These are phyloP conservation scores for Lolium multiflorum DNA, from an alignment of 176 grass and related monocot species.

Conservation along the genomic window DNA sequence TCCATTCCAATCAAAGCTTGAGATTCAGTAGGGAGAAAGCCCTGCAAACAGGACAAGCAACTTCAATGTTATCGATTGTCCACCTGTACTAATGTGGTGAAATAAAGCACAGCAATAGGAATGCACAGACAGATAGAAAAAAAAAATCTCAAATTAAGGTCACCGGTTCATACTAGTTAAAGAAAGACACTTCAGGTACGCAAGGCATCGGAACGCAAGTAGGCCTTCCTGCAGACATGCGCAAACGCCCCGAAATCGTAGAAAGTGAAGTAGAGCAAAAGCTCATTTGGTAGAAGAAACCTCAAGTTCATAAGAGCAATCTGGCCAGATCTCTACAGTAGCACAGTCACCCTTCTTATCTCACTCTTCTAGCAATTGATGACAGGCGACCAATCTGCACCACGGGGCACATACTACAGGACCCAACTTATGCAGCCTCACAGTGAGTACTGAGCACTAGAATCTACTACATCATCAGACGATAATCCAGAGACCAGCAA, in stretches of 20 bases:
- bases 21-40: slow-evolving; percentile 28
- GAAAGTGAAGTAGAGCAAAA: no score
- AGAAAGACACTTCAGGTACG: not conserved
- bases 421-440: not conserved
- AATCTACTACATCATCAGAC: not conserved
- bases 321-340: not conserved
- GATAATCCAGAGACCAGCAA: not conserved
- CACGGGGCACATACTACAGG: not conserved
- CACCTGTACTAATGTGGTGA: not conserved
- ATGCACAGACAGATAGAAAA: not conserved
- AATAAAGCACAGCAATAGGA: not conserved
- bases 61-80: slow-evolving; percentile 14
- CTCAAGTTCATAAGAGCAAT: not conserved
- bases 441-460: not conserved
- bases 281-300: no score
- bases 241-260: no score
- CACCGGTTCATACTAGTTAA: slow-evolving; percentile 9
- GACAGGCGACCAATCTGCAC: not conserved
- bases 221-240: no score
- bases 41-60: slow-evolving; percentile 42
- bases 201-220: no score
- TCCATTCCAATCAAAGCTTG: slow-evolving; percentile 51
- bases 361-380: not conserved
- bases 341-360: not conserved
- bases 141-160: not conserved